Conservation (phyloP, 2,329 filamentous ascomycete species). For the Aspergillus neoniger region DNA sequence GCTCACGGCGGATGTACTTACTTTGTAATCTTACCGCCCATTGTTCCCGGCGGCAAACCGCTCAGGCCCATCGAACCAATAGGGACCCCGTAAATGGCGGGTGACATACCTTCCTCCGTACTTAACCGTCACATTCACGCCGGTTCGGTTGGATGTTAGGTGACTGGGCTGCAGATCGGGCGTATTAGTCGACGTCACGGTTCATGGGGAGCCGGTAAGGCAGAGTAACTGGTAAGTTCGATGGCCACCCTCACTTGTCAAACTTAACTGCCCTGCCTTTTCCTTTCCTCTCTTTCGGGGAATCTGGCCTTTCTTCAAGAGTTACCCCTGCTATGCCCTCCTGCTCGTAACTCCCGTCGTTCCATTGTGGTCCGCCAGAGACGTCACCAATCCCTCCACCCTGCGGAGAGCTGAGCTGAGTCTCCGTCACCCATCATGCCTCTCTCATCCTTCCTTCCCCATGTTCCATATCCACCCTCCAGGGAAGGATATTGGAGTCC, state of each 20-base stretch:
- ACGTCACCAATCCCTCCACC: neutral
- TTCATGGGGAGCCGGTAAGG: slow-evolving; percentile 1
- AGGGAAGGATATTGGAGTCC: slow-evolving; percentile 66
- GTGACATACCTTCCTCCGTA: neutral
- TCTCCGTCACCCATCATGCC: slow-evolving; percentile 27
- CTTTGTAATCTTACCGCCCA: neutral
- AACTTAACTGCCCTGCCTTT: neutral
- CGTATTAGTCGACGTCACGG: slow-evolving; percentile 11
- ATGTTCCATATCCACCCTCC: slow-evolving; percentile 48
- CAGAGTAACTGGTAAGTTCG: neutral
- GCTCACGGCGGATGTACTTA: neutral
- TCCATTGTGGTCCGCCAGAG: neutral
- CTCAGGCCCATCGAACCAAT: neutral
- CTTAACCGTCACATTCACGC: too few relatives aligned
- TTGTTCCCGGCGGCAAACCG: neutral
- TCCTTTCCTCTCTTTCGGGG: neutral
- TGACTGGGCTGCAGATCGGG: neutral
- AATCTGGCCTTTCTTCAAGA: neutral
- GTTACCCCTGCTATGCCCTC: neutral
- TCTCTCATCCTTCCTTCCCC: slow-evolving; percentile 33
- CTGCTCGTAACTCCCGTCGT: neutral
- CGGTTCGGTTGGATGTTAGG: neutral
- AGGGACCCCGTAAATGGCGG: neutral
- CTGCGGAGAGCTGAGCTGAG: slow-evolving; percentile 15
- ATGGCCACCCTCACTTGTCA: slow-evolving; percentile 1